Evolutionary conservation across 192 early-diverging fungal species (phyloP), one percentile per base, ranked within the genome.

Genomic region (Umbelopsis ramanniana): DNA sequence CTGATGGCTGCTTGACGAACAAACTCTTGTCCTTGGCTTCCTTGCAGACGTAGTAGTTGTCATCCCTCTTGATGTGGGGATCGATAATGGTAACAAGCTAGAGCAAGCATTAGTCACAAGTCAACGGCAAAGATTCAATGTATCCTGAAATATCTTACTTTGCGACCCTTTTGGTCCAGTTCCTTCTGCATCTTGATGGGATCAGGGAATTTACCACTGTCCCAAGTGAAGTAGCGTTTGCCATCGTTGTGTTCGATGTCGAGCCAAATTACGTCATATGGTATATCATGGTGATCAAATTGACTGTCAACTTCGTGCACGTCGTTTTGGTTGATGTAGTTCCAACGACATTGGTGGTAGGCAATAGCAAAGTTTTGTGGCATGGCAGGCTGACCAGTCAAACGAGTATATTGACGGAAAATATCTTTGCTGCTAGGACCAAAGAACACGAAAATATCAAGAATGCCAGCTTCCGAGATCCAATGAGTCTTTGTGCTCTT

Each of bases 221-320:
- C 97, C 97, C 97, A 99, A 0, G 97, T 99, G 76, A 97, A 97
- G 77, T 99, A 99, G 37, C 89, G 84, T 87, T 98, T 99, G 46
- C 92, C 93, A 79, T 98, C 94, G n/a, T 97, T 98, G 75, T 99
- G 95, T 75, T 99, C 98, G 82, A 99, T 99, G 82, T 99, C 98
- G 66, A 99, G 82, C 98, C 98, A 99, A 40, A 99, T 86, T 1
- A 98, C 97, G 84, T 99, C 98, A 75, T 96, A 95, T 8, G 98
- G 97, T 66, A 99, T 97, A 43, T 92, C 91, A 75, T 94, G 74
- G 70, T 89, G 83, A 74, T 99, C 96, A 84, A 99, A 95, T 52
- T 91, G 89, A 21, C 82, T 86, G 79, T 95, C 93, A 0, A 98
- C 94, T 33, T 89, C 89, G 12, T 84, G 68, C 6, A 98, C 97